phyloP scores from a whole-genome alignment of 2,329 filamentous ascomycete species.

The Phaeosphaeriaceae sp. region DNA sequence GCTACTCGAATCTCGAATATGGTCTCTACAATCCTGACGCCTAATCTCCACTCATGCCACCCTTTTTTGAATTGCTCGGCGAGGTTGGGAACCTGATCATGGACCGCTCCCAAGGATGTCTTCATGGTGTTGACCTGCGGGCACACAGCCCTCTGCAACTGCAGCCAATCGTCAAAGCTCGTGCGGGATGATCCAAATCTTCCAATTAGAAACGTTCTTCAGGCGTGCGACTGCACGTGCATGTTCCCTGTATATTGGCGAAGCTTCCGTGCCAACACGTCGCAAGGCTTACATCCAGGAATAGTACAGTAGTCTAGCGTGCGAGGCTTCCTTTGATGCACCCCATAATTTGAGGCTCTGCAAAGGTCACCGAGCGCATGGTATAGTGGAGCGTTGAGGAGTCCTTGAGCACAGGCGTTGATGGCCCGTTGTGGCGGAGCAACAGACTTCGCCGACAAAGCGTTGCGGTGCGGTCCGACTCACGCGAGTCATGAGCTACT shows the following conservation, averaged over 20 bases:
- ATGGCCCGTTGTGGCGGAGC: background rate
- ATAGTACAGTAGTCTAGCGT: background rate
- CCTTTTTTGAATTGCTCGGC: background rate
- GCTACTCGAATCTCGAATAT: background rate
- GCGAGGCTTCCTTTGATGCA: background rate
- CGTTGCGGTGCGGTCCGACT: background rate
- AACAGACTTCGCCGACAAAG: background rate
- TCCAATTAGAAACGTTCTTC: background rate
- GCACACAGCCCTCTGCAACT: background rate
- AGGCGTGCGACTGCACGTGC: background rate
- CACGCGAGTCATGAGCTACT: background rate
- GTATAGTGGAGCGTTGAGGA: background rate
- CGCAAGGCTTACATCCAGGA: background rate
- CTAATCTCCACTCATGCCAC: background rate
- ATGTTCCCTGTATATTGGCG: background rate
- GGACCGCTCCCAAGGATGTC: background rate
- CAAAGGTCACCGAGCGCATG: too few relatives aligned
- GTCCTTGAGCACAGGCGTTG: background rate
- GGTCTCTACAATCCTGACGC: background rate
- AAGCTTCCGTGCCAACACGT: background rate
- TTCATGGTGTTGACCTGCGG: background rate
- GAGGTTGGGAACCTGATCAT: background rate
- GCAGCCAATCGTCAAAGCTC: background rate
- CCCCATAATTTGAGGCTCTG: background rate
- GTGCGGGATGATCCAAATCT: background rate